These are phyloP conservation scores for Scalesia atractyloides DNA, from an alignment of 129 eudicot genomes.

Conservation along the genomic window DNA sequence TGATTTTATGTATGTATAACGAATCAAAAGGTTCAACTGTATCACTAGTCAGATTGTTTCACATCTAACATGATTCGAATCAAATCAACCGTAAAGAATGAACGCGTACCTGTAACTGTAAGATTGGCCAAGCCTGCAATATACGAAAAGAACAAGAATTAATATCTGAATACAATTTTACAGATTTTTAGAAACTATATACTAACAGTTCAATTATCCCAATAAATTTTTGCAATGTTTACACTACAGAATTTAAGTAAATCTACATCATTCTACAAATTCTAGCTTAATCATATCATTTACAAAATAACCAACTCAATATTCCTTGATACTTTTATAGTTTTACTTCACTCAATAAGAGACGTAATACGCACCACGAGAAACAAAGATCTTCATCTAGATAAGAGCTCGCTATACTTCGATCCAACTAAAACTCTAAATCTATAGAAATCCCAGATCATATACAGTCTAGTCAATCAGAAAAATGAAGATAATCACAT, in stretches of 20 bases:
- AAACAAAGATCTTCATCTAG: conserved; percentile 13
- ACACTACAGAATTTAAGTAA: background rate
- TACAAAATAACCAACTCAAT: conserved; percentile 9
- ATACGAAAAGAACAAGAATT: conserved; percentile 12
- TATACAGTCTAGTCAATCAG: conserved; percentile 19
- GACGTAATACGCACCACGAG: background rate
- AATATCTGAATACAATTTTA: conserved; percentile 13
- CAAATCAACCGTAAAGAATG: conserved; percentile 1
- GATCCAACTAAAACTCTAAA: conserved; percentile 10
- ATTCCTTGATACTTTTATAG: background rate
- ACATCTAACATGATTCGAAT: conserved; percentile 20
- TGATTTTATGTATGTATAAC: too few species aligned
- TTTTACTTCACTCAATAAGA: too few species aligned
- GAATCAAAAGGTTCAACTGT: background rate
- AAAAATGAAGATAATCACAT: background rate
- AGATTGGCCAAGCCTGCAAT: conserved; percentile 89
- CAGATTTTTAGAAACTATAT: background rate
- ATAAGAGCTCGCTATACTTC: background rate
- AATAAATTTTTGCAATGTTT: background rate
- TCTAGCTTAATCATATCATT: conserved; percentile 8
- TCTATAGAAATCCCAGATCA: conserved; percentile 13
- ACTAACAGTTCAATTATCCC: conserved; percentile 3
- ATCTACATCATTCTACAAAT: background rate
- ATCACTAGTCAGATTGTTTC: background rate
- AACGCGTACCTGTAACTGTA: conserved; percentile 67